These are phyloP conservation scores for Boletus tomentosulus DNA, from an alignment of 768 basidiomycete species.

Conservation along the genomic window DNA sequence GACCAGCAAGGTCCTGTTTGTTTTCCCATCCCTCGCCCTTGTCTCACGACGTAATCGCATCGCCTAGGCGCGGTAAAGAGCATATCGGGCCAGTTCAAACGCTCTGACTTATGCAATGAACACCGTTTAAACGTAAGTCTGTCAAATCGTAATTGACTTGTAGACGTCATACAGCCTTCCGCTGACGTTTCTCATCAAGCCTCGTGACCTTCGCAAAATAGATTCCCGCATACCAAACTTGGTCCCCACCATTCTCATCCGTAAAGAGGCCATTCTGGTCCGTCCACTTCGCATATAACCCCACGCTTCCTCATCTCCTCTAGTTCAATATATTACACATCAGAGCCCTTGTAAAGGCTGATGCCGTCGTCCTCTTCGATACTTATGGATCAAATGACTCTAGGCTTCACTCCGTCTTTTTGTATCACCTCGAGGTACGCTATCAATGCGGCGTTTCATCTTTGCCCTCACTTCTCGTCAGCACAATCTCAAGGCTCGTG, in stretches of 20 bases:
- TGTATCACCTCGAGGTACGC: slow-evolving; percentile 80
- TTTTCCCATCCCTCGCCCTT: slow-evolving; percentile 8
- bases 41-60: slow-evolving; percentile 27
- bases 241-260: slow-evolving; percentile 87
- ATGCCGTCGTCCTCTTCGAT: slow-evolving; percentile 89
- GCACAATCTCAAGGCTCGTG: slow-evolving; percentile 81
- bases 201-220: slow-evolving; percentile 94
- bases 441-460: slow-evolving; percentile 8
- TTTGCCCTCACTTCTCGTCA: slow-evolving; percentile 29
- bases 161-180: slow-evolving; percentile 15
- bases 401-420: slow-evolving; percentile 77
- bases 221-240: slow-evolving; percentile 93
- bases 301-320: slow-evolving; percentile 10
- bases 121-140: slow-evolving; percentile 83
- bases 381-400: slow-evolving; percentile 87
- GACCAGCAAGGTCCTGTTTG: slow-evolving; percentile 70
- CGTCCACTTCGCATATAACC: slow-evolving; percentile 22
- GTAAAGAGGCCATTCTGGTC: slow-evolving; percentile 85
- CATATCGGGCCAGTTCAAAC: slow-evolving; percentile 86
- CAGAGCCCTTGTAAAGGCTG: slow-evolving; percentile 89
- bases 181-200: slow-evolving; percentile 43
- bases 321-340: slow-evolving; percentile 94
- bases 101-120: slow-evolving; percentile 81
- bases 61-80: slow-evolving; percentile 75
- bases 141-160: slow-evolving; percentile 10